Evolutionary conservation across 768 basidiomycete genomes (phyloP), one percentile per base, ranked within the genome.

Genomic region (Tricholoma flavovirens): DNA sequence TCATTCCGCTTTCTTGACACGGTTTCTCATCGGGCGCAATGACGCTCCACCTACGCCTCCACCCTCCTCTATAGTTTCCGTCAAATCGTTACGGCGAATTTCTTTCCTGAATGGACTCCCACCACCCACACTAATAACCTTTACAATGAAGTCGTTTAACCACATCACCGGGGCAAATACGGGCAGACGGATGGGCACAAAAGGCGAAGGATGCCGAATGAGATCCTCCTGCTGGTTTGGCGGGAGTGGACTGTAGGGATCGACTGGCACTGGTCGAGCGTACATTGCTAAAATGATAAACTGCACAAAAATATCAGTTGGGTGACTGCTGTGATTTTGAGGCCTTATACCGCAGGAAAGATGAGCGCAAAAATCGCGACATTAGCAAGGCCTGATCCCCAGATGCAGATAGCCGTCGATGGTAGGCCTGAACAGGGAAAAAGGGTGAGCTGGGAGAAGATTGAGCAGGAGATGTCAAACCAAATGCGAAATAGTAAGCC

Each of bases 401-500:
- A 84, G 56, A 79, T 84, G 66, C 91, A 93, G 17, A 92, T 71
- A 0, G 77, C 78, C 1, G 90, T 83, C 3, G 86, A 77, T 24
- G 90, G 88, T 4, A 92, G 69, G 21, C 87, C 87, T 90, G 36
- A 11, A 52, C 33, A 42, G 33, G 11, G 8, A 40, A 40, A 7
- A 42, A 46, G 22, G 4, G 26, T 21, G 38, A 56, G 49, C 11
- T 26, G 26, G 15, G 26, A 29, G 51, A 14, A 38, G 21, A n/a
- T 54, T 54, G 5, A 45, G 10, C 32, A 15, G 53, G 58, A 22
- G 12, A 50, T 46, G 46, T 64, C 75, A 32, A 51, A 79, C 93
- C 93, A 60, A 93, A 95, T 4, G 87, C 87, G 56, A 93, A 78
- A 65, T 86, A 91, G 71, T 94, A 95, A 1, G 87, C 81, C 93